A percentile compares a stretch with the other conserved stretches of the same genome.
Evolutionary conservation across 805 yeast species (phyloP).

Genomic region (Candida fluviatilis): DNA sequence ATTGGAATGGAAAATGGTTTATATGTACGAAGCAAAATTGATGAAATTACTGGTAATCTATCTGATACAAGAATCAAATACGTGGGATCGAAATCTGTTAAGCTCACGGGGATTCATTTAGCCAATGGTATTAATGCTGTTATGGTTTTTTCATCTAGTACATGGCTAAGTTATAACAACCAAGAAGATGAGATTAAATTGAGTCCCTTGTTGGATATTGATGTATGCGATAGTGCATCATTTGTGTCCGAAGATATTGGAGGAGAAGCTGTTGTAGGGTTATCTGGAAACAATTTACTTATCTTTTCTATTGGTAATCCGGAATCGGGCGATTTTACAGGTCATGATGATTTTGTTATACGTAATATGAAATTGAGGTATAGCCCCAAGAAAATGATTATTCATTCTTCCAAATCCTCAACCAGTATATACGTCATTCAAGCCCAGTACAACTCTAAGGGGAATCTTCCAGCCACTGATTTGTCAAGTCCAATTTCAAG

Average conservation of each 20-base stretch:
- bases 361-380: constrained; percentile 41
- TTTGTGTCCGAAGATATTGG: constrained; percentile 62
- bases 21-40: constrained; percentile 60
- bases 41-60: constrained; percentile 52
- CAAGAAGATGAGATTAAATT: constrained; percentile 33
- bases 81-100: constrained; percentile 66
- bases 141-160: constrained; percentile 48
- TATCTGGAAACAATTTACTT: constrained; percentile 46
- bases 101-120: constrained; percentile 35
- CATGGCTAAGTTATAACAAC: constrained; percentile 51
- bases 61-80: constrained; percentile 65
- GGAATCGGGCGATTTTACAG: constrained; percentile 24
- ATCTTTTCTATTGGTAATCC: constrained; percentile 52
- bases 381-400: constrained; percentile 44
- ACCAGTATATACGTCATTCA: constrained; percentile 40
- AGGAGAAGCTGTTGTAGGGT: constrained; percentile 61
- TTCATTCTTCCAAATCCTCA: constrained; percentile 16
- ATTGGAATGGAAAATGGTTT: constrained; percentile 85
- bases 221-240: constrained; percentile 43
- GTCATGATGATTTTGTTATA: constrained; percentile 21
- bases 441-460: constrained; percentile 36
- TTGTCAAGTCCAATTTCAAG: background rate
- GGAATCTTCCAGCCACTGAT: constrained; percentile 24
- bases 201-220: constrained; percentile 44
- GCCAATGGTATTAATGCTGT: constrained; percentile 24